Percentiles rank a stretch among this genome's conserved stretches.
Evolutionary conservation across 179 eudicot genomes (phyloP).

Genomic region (Sideroxylon spinosum): DNA sequence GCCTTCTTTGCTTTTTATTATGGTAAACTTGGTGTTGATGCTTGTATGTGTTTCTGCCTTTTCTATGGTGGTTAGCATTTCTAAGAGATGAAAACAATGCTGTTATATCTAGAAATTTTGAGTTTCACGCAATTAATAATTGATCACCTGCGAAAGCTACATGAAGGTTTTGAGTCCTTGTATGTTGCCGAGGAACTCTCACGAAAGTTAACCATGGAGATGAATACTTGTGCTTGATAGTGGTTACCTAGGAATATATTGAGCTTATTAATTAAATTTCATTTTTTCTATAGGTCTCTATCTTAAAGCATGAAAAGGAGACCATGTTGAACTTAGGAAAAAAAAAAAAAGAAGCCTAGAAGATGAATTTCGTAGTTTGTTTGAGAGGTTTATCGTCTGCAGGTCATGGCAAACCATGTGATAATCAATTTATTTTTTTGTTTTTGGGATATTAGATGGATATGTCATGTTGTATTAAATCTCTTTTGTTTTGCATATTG

Average conservation of each 20-base stretch:
- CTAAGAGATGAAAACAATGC: conserved; percentile 57
- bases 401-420: conserved; percentile 4
- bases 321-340: conserved; percentile 40
- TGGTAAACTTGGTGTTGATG: neutral
- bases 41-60: neutral
- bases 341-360: conserved; percentile 69
- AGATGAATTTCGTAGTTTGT: conserved; percentile 71
- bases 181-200: conserved; percentile 26
- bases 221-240: neutral
- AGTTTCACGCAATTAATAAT: conserved; percentile 66
- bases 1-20: neutral
- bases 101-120: conserved; percentile 55
- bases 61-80: neutral
- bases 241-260: neutral
- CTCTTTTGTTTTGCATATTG: neutral
- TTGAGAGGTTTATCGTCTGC: conserved; percentile 61
- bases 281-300: conserved; percentile 32
- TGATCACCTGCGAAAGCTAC: conserved; percentile 62
- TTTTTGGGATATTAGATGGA: neutral
- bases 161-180: conserved; percentile 62
- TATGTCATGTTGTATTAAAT: neutral
- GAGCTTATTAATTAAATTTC: neutral
- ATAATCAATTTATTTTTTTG: conserved; percentile 14
- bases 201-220: conserved; percentile 34
- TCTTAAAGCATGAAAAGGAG: conserved; percentile 63